Base-by-base conservation (phyloP, 2,329 filamentous ascomycete genomes). In the Metarhizium sp. region DNA sequence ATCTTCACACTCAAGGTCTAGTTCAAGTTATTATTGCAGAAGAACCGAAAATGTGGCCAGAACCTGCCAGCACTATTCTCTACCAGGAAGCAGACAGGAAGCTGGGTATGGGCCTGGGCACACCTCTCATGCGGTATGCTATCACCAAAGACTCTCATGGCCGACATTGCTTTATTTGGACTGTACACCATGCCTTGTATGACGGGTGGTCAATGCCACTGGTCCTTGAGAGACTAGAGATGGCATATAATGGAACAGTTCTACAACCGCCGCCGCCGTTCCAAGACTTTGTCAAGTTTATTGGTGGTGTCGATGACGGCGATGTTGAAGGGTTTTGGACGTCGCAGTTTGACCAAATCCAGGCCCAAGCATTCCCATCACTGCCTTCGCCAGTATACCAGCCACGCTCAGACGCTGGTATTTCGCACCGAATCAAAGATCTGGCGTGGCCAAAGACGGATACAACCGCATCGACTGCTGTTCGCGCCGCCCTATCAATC, bases 181-280 rank as follows among this genome's bases (percentile, higher is more conserved):
- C 49, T 1, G 72, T 77, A 62, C 77, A 79, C 54, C 77, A 80
- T 58, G 72, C 72, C 13, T 62, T 79, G 0, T 80, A 79, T 55
- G 78, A 80, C 53, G 77, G 77, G 18, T 78, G 77, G 75, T 75
- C 71, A 1, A 71, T 76, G 70, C 69, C 69, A 7, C 62, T 76
- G 5, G 59, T 76, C 1, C 65, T 75, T 30, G 71, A 73, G 29
- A 66, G 67, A 50, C 66, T 75, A 48, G 72, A 73, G 56, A 61
- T 62, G 42, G 68, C 68, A 5, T 73, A 71, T 49, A 65, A 66
- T 6, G 55, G 65, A 3, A 40, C 16, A 14, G 13, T 66, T 0
- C 67, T 71, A 14, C 64, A 67, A n/a, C n/a, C 38, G 2, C 45
- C 51, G 11, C 56, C 53, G 36, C 50, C 50, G 13, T 75, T 75